Conservation (phyloP, 352 stramenopile genomes). For the Elongisporangium anandrum region DNA sequence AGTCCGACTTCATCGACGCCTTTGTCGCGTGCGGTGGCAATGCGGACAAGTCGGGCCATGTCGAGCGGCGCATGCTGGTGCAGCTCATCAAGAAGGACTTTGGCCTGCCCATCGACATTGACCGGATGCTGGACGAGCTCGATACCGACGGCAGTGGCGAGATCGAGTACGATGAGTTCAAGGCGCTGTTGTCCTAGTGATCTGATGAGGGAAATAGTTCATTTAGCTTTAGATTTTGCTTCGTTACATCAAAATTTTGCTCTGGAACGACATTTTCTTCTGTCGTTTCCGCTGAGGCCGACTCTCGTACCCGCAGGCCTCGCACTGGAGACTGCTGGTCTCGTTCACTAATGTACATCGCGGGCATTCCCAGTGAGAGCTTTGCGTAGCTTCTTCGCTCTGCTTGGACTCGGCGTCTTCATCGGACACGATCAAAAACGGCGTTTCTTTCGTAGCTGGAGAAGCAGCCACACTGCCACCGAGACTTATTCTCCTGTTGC, state of each 20-base stretch:
- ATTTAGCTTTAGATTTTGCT: conserved; percentile 1
- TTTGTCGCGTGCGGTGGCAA: conserved; percentile 94
- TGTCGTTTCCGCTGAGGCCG: conserved; percentile 47
- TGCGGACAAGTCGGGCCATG: conserved; percentile 89
- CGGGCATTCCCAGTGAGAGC: conserved; percentile 50
- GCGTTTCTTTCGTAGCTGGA: not conserved
- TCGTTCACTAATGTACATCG: conserved; percentile 82
- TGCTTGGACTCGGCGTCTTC: conserved; percentile 6
- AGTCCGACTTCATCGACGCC: conserved; percentile 97
- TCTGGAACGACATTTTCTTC: conserved; percentile 76
- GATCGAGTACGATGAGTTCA: conserved; percentile 97
- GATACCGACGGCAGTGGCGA: conserved; percentile 92
- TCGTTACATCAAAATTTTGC: conserved; percentile 66
- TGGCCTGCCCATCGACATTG: conserved; percentile 94
- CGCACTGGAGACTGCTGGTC: conserved; percentile 36
- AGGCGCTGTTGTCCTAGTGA: conserved; percentile 80
- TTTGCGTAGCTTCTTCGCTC: conserved; percentile 18
- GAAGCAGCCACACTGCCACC: not conserved
- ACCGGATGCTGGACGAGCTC: conserved; percentile 95
- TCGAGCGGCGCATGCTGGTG: conserved; percentile 85
- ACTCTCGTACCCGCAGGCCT: conserved; percentile 61
- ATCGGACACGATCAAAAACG: not conserved
- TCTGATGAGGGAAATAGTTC: not conserved
- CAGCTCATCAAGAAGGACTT: conserved; percentile 97
- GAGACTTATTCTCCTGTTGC: not conserved